Evolutionary conservation across 1,139 yeast species (phyloP), one percentile per base, ranked within the genome.

Genomic region (Arxiozyma bovina): DNA sequence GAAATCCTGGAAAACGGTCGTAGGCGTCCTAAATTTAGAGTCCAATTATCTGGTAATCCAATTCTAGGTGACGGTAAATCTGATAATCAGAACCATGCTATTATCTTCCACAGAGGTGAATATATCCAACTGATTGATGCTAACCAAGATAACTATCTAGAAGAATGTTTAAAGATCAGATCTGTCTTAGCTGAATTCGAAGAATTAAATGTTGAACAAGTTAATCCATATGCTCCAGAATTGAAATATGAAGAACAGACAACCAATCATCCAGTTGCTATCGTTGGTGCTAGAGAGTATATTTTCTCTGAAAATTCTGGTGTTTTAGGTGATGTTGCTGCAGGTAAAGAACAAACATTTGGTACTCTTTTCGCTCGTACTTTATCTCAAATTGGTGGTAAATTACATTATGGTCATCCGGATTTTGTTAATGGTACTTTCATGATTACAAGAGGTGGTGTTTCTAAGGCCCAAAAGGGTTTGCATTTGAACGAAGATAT

Each of bases 401-500:
- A 93, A 72, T 83, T 93, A 73, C 99, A 93, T 81, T 93, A 93
- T 77, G 99, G 99, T 77, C 99, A 93, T 74, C 99, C 99, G 60
- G 99, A 93, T 89, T 93, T 93, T 83, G 78, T 93, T 73, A 93
- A 93, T 69, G 89, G 94, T 64, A 81, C 89, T 57, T 93, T 77
- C 70, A 93, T 93, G 98, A 86, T 89, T 55, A 93, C 99, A 49
- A 88, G 99, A 80, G 98, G 99, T 76, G 99, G 99, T 85, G 93
- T 93, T 59, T 91, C 99, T 46, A 93, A 93, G 76, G 98, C 97
- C 62, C 99, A 93, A 76, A 93, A 93, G 76, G 99, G 99, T 70
- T 79, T 93, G 72, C 99, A 93, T 74, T 80, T 93, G 79, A 93
- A 93, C 78, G 99, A 93, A 79, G 99, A 93, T 89, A 93, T 93